Evolutionary conservation across 352 stramenopile species (phyloP), one percentile per base, ranked within the genome.

Genomic region (Nothophytophthora sp.): DNA sequence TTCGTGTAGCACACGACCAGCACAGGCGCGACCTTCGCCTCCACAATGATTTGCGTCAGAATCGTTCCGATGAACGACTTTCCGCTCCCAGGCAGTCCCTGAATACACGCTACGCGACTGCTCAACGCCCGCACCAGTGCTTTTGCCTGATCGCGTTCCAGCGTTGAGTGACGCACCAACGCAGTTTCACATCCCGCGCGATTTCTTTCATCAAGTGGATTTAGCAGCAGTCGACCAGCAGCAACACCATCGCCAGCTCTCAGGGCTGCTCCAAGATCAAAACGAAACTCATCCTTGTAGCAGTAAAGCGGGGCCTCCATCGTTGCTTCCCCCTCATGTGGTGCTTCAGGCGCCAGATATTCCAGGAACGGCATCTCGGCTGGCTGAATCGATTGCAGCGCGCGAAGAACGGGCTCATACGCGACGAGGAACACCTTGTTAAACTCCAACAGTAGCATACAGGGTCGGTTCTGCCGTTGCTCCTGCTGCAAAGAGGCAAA

Each of bases 1-100:
- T 97, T 97, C 12, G 88, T 97, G 59, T 93, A 96, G 67, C 88
- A 97, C 8, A 97, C 81, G 48, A 79, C 77, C 5, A 97, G 57
- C 36, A 97, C 86, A 4, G 73, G 73, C 12, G 56, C 62, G 5
- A 76, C 41, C 5, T 67, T 53, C 8, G 62, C 62, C 15, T 71
- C 43, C 24, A 90, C 39, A 53, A 96, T 85, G 13, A 83, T 79
- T 33, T 76, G 63, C 20, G 77, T 86, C 25, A 96, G 74, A 16
- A 92, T 69, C 1, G 65, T 75, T 13, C 88, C 88, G 40, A 96
- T 84, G 46, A 90, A 96, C 23, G 77, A 93, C 44, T 96, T 96
- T 28, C 86, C 86, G 35, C 70, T 92, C 37, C 84, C 76, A 41
- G 76, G 71, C 10, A 88, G 82, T 8, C 88, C 88, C 72, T 96